Percentiles rank a stretch among this genome's conserved stretches.
Evolutionary conservation across 2,329 filamentous ascomycete genomes (phyloP).

Genomic region (Trichoderma breve): DNA sequence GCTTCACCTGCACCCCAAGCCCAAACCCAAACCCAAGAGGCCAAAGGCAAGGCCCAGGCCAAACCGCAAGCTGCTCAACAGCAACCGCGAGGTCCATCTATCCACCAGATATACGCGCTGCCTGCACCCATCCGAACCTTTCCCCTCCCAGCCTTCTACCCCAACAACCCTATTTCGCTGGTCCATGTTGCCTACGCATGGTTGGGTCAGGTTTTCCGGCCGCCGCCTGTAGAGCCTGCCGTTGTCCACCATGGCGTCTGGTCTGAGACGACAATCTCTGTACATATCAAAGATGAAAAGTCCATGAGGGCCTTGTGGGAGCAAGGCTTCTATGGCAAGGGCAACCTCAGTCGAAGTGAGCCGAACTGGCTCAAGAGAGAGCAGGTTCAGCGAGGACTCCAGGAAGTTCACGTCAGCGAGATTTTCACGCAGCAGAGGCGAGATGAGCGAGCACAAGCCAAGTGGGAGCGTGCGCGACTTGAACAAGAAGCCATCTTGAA

Average conservation of each 20-base stretch:
- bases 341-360: slow-evolving; percentile 87
- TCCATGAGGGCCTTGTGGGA: slow-evolving; percentile 86
- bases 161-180: slow-evolving; percentile 86
- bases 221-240: slow-evolving; percentile 62
- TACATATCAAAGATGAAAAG: slow-evolving; percentile 75
- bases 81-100: slow-evolving; percentile 41
- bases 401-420: slow-evolving; percentile 71
- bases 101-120: slow-evolving; percentile 75
- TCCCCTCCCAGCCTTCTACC: slow-evolving; percentile 83
- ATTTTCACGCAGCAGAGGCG: slow-evolving; percentile 74
- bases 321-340: slow-evolving; percentile 96
- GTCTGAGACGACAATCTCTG: slow-evolving; percentile 75
- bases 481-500: slow-evolving; percentile 82
- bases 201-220: slow-evolving; percentile 68
- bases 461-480: slow-evolving; percentile 85
- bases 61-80: slow-evolving; percentile 23
- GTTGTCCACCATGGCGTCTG: slow-evolving; percentile 71
- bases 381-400: slow-evolving; percentile 65
- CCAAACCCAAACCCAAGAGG: slow-evolving; percentile 25
- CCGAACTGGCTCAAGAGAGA: slow-evolving; percentile 88
- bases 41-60: slow-evolving; percentile 24
- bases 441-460: slow-evolving; percentile 77
- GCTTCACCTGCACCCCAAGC: slow-evolving; percentile 24
- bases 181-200: slow-evolving; percentile 77
- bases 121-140: slow-evolving; percentile 78